Conservation (phyloP, 495 filamentous ascomycete genomes). For the Acidomyces sp. region DNA sequence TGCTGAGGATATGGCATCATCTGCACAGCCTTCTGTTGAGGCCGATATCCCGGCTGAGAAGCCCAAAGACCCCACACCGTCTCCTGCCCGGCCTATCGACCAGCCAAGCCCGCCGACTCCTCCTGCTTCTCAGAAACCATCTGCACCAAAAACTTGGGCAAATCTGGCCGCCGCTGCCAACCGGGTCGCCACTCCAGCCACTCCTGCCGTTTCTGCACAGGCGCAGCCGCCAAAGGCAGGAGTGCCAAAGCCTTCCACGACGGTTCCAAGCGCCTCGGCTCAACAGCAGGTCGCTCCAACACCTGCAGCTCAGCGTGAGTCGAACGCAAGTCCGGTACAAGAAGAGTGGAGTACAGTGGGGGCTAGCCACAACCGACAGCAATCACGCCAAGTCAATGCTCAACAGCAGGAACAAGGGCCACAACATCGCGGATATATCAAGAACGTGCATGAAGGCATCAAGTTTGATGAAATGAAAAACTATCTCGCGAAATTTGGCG, state of each 20-base stretch:
- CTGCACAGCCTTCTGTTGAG: conserved; percentile 21
- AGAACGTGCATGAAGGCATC: conserved; percentile 82
- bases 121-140: conserved; percentile 33
- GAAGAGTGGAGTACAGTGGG: conserved; percentile 76
- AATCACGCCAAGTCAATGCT: conserved; percentile 48
- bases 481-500: conserved; percentile 57
- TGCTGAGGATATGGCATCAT: neutral
- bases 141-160: conserved; percentile 80
- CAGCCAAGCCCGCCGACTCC: conserved; percentile 30
- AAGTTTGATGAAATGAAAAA: conserved; percentile 51
- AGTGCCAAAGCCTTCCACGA: conserved; percentile 18
- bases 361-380: conserved; percentile 61
- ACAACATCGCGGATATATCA: conserved; percentile 66
- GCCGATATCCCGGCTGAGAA: conserved; percentile 34
- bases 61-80: conserved; percentile 46
- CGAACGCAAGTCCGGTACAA: conserved; percentile 31
- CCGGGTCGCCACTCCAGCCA: conserved; percentile 28
- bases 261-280: neutral
- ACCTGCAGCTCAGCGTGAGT: conserved; percentile 30
- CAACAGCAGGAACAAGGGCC: conserved; percentile 24
- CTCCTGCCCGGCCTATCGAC: conserved; percentile 34
- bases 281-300: conserved; percentile 4
- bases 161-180: conserved; percentile 51
- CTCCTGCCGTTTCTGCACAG: conserved; percentile 23
- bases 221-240: conserved; percentile 9